phyloP scores from a whole-genome alignment of 2,329 filamentous ascomycete genomes.

The Sporothrix variecibatus region DNA sequence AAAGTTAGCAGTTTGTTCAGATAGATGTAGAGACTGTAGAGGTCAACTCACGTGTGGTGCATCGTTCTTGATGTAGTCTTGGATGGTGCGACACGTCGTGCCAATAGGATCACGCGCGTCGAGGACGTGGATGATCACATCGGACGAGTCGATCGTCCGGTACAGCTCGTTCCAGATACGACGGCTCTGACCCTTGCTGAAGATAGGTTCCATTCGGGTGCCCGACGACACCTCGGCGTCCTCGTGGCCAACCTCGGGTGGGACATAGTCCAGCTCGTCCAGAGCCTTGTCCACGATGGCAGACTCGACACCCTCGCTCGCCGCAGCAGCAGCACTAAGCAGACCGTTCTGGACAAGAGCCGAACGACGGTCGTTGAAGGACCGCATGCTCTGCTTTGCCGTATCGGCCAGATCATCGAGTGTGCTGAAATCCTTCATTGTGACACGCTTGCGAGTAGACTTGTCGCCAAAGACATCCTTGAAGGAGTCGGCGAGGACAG shows the following conservation, averaged over 20 bases:
- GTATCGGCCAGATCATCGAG: slow-evolving; percentile 79
- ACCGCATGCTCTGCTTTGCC: slow-evolving; percentile 77
- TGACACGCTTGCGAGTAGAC: slow-evolving; percentile 87
- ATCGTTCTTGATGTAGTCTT: slow-evolving; percentile 92
- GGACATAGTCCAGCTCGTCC: slow-evolving; percentile 40
- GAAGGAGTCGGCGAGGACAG: slow-evolving; percentile 55
- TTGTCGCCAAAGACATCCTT: slow-evolving; percentile 90
- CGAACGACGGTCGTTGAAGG: slow-evolving; percentile 70
- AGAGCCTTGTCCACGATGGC: slow-evolving; percentile 39
- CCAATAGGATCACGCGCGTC: slow-evolving; percentile 89
- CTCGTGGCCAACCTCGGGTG: slow-evolving; percentile 26
- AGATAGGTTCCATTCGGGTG: slow-evolving; percentile 77
- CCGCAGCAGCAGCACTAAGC: slow-evolving; percentile 58
- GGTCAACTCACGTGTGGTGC: slow-evolving; percentile 65
- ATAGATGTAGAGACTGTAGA: neutral
- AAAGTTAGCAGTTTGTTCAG: neutral
- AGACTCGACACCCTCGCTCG: slow-evolving; percentile 52
- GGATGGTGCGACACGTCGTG: slow-evolving; percentile 83
- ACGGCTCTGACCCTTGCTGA: slow-evolving; percentile 92
- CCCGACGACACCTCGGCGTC: slow-evolving; percentile 46
- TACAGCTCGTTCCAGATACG: slow-evolving; percentile 91
- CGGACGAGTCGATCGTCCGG: slow-evolving; percentile 83
- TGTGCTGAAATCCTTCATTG: slow-evolving; percentile 64
- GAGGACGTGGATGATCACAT: slow-evolving; percentile 92
- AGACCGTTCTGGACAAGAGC: slow-evolving; percentile 70